Base-by-base conservation (phyloP, 192 early-diverging fungal species). In the Backusella liffmaniae region DNA sequence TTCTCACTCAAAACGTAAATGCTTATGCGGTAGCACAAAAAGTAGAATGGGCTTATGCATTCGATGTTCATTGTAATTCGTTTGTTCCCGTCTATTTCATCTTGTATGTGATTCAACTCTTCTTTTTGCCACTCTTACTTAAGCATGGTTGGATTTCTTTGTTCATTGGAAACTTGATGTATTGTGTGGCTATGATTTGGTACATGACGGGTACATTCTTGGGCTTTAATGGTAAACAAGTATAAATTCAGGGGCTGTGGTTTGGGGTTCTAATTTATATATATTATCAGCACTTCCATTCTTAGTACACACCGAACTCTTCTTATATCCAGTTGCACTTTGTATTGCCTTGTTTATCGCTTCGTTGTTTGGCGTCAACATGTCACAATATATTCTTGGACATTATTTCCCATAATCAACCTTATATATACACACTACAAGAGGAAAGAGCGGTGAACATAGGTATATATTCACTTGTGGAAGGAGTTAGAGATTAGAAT, bases 21-120 rank as follows among this genome's bases (percentile, higher is more conserved):
- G 10, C 56, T 10, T 96, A 99, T 77, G 87, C 94, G 4, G 89
- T 90, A 4, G 92, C 95, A 49, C 96, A 98, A 79, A 88, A 83
- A 65, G 95, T 97, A 15, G 97, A 99, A 84, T 99, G 96, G 96
- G 91, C 92, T 62, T 99, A 98, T 79, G 93, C 92, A 44, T 96
- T 98, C 74, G 97, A 99, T 82, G 95, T 99, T 10, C 97, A 99
- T 76, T 98, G 96, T 85, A 99, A 99, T 81, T 84, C 96, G 32
- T 99, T 98, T 78, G 94, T 97, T 75, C 92, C 94, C 23, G 89
- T 95, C 70, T 98, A 94, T 73, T 85, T 94, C 66, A 80, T 96
- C 18, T 88, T 96, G 18, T 98, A 99, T 69, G 92, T 97, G 4
- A 81, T 96, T 77, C 96, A 98, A 83, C 94, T 99, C 74, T 96